A percentile compares a stretch with the other conserved stretches of the same genome.
Evolutionary conservation across 768 basidiomycete species (phyloP).

Genomic region (Crucibulum laeve): DNA sequence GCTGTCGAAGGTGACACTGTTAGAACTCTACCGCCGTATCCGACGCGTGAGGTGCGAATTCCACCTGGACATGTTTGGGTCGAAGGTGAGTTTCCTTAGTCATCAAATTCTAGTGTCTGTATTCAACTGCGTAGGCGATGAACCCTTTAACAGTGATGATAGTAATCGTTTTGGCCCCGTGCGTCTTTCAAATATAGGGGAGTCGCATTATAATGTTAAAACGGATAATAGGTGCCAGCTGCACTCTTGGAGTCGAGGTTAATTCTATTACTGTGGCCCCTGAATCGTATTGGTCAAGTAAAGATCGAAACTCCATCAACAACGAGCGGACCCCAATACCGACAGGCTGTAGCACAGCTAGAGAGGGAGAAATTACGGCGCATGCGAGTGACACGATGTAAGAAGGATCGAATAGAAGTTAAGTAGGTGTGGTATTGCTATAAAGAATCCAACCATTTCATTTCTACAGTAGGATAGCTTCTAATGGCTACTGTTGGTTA

Average conservation of each 20-base stretch:
- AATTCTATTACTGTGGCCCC: conserved; percentile 47
- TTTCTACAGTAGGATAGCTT: too few relatives aligned
- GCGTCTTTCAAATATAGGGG: conserved; percentile 13
- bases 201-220: neutral
- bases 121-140: conserved; percentile 45
- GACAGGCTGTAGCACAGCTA: conserved; percentile 29
- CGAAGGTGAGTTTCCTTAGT: conserved; percentile 46
- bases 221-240: conserved; percentile 32
- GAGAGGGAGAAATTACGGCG: conserved; percentile 34
- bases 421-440: too few relatives aligned
- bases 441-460: neutral
- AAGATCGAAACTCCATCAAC: conserved; percentile 6
- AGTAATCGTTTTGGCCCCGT: conserved; percentile 75
- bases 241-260: conserved; percentile 50
- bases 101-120: neutral
- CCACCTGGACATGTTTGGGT: conserved; percentile 71
- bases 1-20: conserved; percentile 61
- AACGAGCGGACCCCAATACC: conserved; percentile 17
- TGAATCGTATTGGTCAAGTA: conserved; percentile 36
- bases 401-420: neutral
- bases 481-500: too few relatives aligned
- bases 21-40: conserved; percentile 66
- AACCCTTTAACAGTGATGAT: conserved; percentile 62
- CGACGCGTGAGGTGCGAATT: conserved; percentile 44
- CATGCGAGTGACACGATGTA: conserved; percentile 26